Percentiles rank a stretch among this genome's conserved stretches.
These are phyloP conservation scores for Scedosporium aurantiacum DNA, from an alignment of 2,329 filamentous ascomycete species.

Conservation along the genomic window DNA sequence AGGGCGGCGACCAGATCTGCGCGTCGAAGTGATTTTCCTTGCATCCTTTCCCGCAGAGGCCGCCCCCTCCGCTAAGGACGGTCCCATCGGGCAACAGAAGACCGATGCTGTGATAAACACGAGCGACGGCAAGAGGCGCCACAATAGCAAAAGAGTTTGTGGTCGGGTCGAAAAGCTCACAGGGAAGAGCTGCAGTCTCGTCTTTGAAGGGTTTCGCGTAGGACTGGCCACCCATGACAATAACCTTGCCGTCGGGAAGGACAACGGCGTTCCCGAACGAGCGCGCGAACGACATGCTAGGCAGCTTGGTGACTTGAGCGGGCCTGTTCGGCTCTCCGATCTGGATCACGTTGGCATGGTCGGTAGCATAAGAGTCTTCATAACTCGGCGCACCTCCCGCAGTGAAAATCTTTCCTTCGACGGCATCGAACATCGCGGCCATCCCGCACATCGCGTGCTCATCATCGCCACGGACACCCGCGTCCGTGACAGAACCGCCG, in stretches of 20 bases:
- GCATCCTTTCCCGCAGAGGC: slow-evolving; percentile 33
- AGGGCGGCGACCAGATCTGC: slow-evolving; percentile 44
- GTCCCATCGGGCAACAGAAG: slow-evolving; percentile 38
- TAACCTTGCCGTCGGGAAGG: slow-evolving; percentile 35
- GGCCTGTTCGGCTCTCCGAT: slow-evolving; percentile 19
- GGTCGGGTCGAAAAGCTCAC: slow-evolving; percentile 35
- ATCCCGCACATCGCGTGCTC: slow-evolving; percentile 43
- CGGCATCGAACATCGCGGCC: slow-evolving; percentile 47
- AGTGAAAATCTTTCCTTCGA: slow-evolving; percentile 44
- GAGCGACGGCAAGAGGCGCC: slow-evolving; percentile 25
- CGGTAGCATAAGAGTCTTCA: slow-evolving; percentile 26
- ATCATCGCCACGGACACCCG: slow-evolving; percentile 27
- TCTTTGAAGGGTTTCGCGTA: slow-evolving; percentile 33
- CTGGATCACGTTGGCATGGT: slow-evolving; percentile 37
- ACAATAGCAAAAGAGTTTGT: slow-evolving; percentile 27
- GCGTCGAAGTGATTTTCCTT: slow-evolving; percentile 40
- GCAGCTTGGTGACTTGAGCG: slow-evolving; percentile 3
- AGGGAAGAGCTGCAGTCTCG: slow-evolving; percentile 24
- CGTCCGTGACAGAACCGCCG: slow-evolving; percentile 26
- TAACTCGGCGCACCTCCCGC: slow-evolving; percentile 38
- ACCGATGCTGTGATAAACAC: slow-evolving; percentile 38
- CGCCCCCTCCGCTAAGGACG: slow-evolving; percentile 39
- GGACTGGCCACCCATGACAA: slow-evolving; percentile 36
- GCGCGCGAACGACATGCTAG: slow-evolving; percentile 24
- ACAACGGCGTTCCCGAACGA: slow-evolving; percentile 35